Percentiles rank a stretch among this genome's conserved stretches.
These are phyloP conservation scores for Abrus precatorius DNA, from an alignment of 306 rosid genomes.

Conservation along the genomic window DNA sequence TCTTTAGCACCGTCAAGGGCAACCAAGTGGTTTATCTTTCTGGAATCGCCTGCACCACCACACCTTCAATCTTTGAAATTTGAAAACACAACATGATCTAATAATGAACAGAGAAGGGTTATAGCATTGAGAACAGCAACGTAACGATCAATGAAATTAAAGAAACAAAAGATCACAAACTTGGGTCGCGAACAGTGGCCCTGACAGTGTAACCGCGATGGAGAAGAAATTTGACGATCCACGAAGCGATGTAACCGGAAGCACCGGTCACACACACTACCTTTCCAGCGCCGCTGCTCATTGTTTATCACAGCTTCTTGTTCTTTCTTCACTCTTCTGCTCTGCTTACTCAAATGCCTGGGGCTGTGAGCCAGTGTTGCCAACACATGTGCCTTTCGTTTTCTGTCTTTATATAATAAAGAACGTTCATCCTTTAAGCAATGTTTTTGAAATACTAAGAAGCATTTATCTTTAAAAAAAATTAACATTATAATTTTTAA, in stretches of 20 bases:
- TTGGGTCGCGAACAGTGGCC: slow-evolving; percentile 57
- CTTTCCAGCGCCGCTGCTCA: slow-evolving; percentile 43
- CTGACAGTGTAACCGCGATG: slow-evolving; percentile 59
- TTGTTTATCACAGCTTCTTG: neutral
- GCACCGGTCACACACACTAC: slow-evolving; percentile 62
- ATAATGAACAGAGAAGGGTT: neutral
- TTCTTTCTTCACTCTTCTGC: neutral
- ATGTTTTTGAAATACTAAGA: no score
- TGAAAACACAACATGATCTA: neutral
- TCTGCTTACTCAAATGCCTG: no score
- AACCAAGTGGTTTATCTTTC: slow-evolving; percentile 53
- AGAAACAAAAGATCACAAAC: slow-evolving; percentile 15
- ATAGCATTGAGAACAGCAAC: neutral
- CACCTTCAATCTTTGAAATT: neutral
- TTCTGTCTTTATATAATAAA: no score
- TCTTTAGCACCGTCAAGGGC: slow-evolving; percentile 63
- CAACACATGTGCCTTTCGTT: no score
- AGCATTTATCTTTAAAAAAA: no score
- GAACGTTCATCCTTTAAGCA: no score
- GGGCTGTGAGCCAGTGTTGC: no score
- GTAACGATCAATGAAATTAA: neutral
- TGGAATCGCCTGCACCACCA: slow-evolving; percentile 45
- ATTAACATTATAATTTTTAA: no score
- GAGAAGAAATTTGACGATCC: slow-evolving; percentile 58
- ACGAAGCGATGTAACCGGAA: slow-evolving; percentile 62